Percentiles rank a stretch among this genome's conserved stretches.
phyloP scores from a whole-genome alignment of 2,329 filamentous ascomycete species.

The Pseudopithomyces maydicus region DNA sequence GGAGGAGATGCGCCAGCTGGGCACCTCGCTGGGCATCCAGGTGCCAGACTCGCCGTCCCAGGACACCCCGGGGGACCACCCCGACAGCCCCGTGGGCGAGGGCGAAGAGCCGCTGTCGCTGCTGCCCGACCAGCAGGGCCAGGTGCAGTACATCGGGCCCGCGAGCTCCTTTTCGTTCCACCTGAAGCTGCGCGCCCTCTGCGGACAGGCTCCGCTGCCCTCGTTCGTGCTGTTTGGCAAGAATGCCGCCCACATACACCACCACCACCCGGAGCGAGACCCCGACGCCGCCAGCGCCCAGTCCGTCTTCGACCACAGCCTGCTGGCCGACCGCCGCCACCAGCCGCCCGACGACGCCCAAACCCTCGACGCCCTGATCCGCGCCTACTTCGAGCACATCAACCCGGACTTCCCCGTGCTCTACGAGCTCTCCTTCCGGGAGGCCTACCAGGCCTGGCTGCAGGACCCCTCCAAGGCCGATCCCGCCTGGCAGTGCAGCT shows the following conservation, averaged over 20 bases:
- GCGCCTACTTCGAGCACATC: conserved; percentile 49
- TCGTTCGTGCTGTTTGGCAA: conserved; percentile 50
- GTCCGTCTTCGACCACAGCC: conserved; percentile 27
- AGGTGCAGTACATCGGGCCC: conserved; percentile 52
- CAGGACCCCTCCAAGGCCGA: conserved; percentile 38
- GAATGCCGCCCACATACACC: conserved; percentile 47
- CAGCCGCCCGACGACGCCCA: conserved; percentile 16
- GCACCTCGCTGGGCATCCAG: conserved; percentile 46
- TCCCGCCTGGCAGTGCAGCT: conserved; percentile 49
- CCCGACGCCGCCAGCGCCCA: conserved; percentile 25
- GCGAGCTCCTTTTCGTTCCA: conserved; percentile 51
- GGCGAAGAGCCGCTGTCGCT: conserved; percentile 42
- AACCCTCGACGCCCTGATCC: conserved; percentile 44
- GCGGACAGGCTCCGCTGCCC: conserved; percentile 37
- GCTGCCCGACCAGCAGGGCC: conserved; percentile 51
- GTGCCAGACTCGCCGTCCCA: conserved; percentile 36
- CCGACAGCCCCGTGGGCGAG: conserved; percentile 20
- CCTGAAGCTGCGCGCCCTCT: conserved; percentile 46
- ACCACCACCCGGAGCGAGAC: conserved; percentile 25
- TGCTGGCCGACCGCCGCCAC: conserved; percentile 23
- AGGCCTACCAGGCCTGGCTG: conserved; percentile 46
- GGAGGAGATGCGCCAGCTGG: conserved; percentile 49
- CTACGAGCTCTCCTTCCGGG: conserved; percentile 51
- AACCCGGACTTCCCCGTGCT: conserved; percentile 51
- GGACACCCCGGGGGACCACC: conserved; percentile 20